Percentiles rank a stretch among this genome's conserved stretches.
Evolutionary conservation across 495 filamentous ascomycete genomes (phyloP).

Genomic region (Articulospora tetracladia): DNA sequence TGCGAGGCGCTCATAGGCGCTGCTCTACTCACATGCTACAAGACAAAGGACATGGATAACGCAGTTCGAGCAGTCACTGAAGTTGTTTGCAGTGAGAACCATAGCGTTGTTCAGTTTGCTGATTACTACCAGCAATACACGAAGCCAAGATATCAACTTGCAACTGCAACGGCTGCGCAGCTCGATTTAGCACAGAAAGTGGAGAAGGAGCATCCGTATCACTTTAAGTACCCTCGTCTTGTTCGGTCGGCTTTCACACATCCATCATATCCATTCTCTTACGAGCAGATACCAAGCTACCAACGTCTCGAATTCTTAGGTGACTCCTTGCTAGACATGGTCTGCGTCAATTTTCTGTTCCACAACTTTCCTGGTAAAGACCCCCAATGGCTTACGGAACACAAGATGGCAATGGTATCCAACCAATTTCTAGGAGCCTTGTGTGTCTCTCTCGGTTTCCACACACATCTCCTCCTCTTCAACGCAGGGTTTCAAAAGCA

Average conservation of each 20-base stretch:
- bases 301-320: constrained; percentile 93
- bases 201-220: constrained; percentile 64
- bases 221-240: constrained; percentile 75
- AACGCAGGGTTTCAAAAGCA: constrained; percentile 53
- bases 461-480: constrained; percentile 66
- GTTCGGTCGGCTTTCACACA: constrained; percentile 86
- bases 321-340: constrained; percentile 87
- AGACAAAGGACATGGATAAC: constrained; percentile 62
- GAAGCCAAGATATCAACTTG: constrained; percentile 67
- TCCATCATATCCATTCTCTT: constrained; percentile 69
- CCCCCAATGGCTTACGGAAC: constrained; percentile 97
- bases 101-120: constrained; percentile 59
- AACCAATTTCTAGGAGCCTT: constrained; percentile 91
- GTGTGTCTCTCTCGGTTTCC: constrained; percentile 70
- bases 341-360: constrained; percentile 77
- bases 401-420: constrained; percentile 99
- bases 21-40: constrained; percentile 62
- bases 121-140: constrained; percentile 73
- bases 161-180: constrained; percentile 54
- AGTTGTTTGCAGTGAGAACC: constrained; percentile 64
- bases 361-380: constrained; percentile 71
- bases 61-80: constrained; percentile 80
- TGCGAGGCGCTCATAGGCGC: constrained; percentile 95
- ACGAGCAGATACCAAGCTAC: constrained; percentile 79
- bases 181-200: constrained; percentile 64